Evolutionary conservation across 441 rosid species (phyloP).

Genomic region (Pelargonium australe): DNA sequence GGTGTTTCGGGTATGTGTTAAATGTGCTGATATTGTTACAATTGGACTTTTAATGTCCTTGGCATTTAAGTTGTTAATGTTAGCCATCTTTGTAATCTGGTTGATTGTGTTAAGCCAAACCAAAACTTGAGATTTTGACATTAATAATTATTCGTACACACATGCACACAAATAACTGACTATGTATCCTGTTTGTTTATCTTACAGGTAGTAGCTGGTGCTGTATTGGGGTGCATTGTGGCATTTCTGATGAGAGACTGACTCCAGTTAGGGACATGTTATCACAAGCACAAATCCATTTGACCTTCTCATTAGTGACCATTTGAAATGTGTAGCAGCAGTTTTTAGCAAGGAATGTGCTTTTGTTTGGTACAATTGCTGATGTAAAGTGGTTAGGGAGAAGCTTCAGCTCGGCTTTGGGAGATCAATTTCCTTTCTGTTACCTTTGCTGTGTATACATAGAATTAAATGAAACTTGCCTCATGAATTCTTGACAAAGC

Average conservation of each 20-base stretch:
- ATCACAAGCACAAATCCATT: not conserved
- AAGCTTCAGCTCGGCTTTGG: not conserved
- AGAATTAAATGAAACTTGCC: not conserved
- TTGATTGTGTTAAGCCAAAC: too few species aligned
- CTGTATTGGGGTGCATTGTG: slow-evolving; percentile 61
- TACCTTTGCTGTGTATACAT: not conserved
- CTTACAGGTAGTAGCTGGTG: slow-evolving; percentile 75
- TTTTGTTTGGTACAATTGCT: not conserved
- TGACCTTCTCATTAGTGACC: not conserved
- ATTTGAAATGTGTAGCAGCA: not conserved
- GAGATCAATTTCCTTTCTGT: too few species aligned
- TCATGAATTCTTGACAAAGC: not conserved
- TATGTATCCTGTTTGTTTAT: slow-evolving; percentile 11
- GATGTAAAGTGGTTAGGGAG: not conserved
- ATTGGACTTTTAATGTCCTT: too few species aligned
- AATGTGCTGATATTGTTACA: too few species aligned
- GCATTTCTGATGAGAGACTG: slow-evolving; percentile 59
- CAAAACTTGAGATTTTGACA: too few species aligned
- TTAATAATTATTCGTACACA: not conserved
- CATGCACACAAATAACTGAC: not conserved
- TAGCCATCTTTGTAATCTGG: too few species aligned
- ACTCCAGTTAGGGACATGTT: not conserved
- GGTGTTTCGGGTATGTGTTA: too few species aligned
- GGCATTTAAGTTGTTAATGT: too few species aligned
- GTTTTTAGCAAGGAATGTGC: not conserved